A percentile compares a stretch with the other conserved stretches of the same genome.
These are phyloP conservation scores for Quercus phellos DNA, from an alignment of 331 rosid genomes.

Conservation along the genomic window DNA sequence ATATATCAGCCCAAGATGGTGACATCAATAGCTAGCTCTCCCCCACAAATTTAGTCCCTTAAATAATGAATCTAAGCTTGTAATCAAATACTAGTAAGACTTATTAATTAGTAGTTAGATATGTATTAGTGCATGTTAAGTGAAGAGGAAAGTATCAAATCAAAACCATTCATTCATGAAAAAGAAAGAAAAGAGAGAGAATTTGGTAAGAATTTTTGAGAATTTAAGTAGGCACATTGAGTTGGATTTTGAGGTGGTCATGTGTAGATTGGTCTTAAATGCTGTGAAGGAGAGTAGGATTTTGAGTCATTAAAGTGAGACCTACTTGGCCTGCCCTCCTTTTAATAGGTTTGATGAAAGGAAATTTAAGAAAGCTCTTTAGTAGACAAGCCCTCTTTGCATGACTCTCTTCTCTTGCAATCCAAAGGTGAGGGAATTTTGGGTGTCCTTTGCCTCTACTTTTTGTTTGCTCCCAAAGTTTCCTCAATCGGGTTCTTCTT, in stretches of 20 bases:
- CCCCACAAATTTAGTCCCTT: neutral
- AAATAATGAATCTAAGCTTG: neutral
- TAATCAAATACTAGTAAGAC: no score
- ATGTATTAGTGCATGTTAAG: neutral
- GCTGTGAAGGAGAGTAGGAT: conserved; percentile 13
- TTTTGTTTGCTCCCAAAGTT: neutral
- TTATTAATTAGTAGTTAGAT: neutral
- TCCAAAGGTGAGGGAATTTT: neutral
- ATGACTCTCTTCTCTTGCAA: conserved; percentile 1
- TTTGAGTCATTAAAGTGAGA: conserved; percentile 32
- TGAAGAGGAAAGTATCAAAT: neutral
- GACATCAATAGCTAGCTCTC: neutral
- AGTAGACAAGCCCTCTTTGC: conserved; percentile 11
- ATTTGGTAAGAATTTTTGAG: neutral
- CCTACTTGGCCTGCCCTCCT: conserved; percentile 26
- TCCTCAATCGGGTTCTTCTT: neutral
- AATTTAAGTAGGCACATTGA: neutral
- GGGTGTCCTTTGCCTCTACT: no score
- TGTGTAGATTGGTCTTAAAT: conserved; percentile 22
- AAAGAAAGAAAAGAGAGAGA: neutral
- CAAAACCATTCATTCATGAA: neutral
- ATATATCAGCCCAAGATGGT: no score
- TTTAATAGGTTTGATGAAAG: conserved; percentile 8
- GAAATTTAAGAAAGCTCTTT: conserved; percentile 20
- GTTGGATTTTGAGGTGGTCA: conserved; percentile 3